Percentiles rank a stretch among this genome's conserved stretches.
Conservation (phyloP, 2,329 filamentous ascomycete species). For the Polytolypa hystricis region DNA sequence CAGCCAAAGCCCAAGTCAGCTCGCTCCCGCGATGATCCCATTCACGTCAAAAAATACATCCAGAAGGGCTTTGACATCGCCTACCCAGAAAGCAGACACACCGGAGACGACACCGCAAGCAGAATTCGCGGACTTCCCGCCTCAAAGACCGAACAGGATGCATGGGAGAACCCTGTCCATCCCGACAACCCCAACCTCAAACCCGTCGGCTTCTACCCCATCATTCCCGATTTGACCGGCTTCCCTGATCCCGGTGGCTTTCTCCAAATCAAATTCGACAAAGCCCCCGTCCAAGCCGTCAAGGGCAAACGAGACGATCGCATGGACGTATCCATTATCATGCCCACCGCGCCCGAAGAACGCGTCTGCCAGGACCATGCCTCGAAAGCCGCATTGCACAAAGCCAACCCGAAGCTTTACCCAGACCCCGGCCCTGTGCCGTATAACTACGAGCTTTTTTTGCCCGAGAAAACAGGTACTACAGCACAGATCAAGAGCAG, state of each 20-base stretch:
- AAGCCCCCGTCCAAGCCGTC: constrained; percentile 42
- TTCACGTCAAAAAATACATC: constrained; percentile 50
- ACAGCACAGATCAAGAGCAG: constrained; percentile 45
- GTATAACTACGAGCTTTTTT: constrained; percentile 50
- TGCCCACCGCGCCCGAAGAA: constrained; percentile 41
- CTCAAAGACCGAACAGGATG: constrained; percentile 44
- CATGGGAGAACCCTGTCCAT: constrained; percentile 50
- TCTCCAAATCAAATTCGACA: constrained; percentile 50
- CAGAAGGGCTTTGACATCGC: constrained; percentile 55
- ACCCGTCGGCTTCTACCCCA: constrained; percentile 48
- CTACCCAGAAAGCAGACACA: constrained; percentile 50
- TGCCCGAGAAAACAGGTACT: constrained; percentile 39
- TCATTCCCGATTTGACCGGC: constrained; percentile 51
- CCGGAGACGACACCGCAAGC: constrained; percentile 43
- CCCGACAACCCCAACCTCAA: constrained; percentile 47
- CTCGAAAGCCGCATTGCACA: constrained; percentile 37
- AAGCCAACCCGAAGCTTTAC: constrained; percentile 39
- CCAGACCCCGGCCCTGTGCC: constrained; percentile 42
- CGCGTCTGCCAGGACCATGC: constrained; percentile 37
- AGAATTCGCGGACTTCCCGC: constrained; percentile 44
- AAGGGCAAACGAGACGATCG: constrained; percentile 45
- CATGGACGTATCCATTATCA: constrained; percentile 48
- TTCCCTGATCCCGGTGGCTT: constrained; percentile 48
- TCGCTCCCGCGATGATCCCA: constrained; percentile 43
- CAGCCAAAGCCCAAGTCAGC: constrained; percentile 22